A percentile compares a stretch with the other conserved stretches of the same genome.
Evolutionary conservation across 108 stramenopile species (phyloP).

Genomic region (Mayamaea pseudoterrestris): DNA sequence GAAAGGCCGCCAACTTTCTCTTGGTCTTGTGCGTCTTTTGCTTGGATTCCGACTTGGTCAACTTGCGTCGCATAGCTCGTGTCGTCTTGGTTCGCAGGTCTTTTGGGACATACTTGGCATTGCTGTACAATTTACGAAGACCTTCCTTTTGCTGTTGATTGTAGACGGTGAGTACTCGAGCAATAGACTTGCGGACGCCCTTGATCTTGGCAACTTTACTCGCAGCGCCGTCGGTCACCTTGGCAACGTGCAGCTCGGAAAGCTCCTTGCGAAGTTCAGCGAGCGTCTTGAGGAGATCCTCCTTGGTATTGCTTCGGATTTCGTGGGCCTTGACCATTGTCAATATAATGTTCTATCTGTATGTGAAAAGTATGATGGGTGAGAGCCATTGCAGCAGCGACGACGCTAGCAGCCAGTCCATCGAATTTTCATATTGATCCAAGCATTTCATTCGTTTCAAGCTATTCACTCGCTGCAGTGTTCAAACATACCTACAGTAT

Average conservation of each 20-base stretch:
- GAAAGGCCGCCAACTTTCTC: conserved; percentile 76
- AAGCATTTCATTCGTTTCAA: too few relatives aligned
- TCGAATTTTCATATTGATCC: too few relatives aligned
- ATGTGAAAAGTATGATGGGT: too few relatives aligned
- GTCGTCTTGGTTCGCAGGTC: conserved; percentile 97
- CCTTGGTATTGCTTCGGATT: conserved; percentile 85
- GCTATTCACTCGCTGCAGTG: too few relatives aligned
- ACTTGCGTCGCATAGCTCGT: conserved; percentile 89
- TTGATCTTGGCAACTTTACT: conserved; percentile 99
- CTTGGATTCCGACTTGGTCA: conserved; percentile 76
- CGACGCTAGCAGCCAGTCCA: too few relatives aligned
- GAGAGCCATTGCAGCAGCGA: too few relatives aligned
- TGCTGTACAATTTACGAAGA: conserved; percentile 77
- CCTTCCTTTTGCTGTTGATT: conserved; percentile 96
- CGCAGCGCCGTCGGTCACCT: conserved; percentile 96
- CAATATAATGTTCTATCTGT: too few relatives aligned
- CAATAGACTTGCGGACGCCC: conserved; percentile 94
- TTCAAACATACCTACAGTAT: too few relatives aligned
- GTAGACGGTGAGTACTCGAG: conserved; percentile 96
- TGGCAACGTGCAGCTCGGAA: conserved; percentile 88
- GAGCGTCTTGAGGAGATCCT: conserved; percentile 91
- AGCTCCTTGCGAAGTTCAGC: conserved; percentile 91
- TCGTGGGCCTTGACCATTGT: conserved; percentile 92
- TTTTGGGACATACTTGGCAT: conserved; percentile 88
- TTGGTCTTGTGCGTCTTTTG: conserved; percentile 72